Conservation (phyloP, 192 early-diverging fungal genomes). For the Rhizoclosmatium globosum region DNA sequence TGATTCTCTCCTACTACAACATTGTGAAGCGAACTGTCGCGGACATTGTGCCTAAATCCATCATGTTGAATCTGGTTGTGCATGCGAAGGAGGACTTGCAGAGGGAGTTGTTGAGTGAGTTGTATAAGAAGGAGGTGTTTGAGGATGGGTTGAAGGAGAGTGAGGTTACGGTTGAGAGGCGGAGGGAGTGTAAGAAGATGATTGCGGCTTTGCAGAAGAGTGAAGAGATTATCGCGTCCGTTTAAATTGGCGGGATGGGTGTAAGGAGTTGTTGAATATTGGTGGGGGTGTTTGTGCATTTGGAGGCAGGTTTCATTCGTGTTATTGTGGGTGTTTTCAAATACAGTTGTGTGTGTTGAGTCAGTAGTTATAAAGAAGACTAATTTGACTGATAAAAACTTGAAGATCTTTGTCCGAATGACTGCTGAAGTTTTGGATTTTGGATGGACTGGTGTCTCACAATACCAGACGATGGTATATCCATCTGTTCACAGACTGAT, state of each 20-base stretch:
- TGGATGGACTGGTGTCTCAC: no score
- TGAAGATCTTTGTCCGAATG: no score
- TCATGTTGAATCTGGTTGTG: constrained; percentile 97
- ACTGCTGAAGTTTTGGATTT: no score
- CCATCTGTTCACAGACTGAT: no score
- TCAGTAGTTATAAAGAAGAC: no score
- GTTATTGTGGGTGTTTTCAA: no score
- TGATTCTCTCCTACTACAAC: constrained; percentile 98
- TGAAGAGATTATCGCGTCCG: constrained; percentile 75
- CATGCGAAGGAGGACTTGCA: constrained; percentile 93
- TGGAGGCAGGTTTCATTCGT: no score
- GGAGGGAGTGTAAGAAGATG: constrained; percentile 99
- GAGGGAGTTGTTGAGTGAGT: constrained; percentile 90
- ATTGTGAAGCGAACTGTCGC: constrained; percentile 98
- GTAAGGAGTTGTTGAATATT: background rate
- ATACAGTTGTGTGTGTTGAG: no score
- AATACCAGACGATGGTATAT: no score
- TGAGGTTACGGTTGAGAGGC: constrained; percentile 87
- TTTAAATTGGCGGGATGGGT: constrained; percentile 36
- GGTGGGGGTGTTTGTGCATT: background rate
- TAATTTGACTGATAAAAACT: no score
- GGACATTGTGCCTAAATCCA: constrained; percentile 97
- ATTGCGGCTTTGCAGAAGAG: constrained; percentile 87
- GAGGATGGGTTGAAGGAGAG: constrained; percentile 96
- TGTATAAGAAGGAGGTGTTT: constrained; percentile 95